These are phyloP conservation scores for Pyrus bretschneideri DNA, from an alignment of 306 rosid species.

Conservation along the genomic window DNA sequence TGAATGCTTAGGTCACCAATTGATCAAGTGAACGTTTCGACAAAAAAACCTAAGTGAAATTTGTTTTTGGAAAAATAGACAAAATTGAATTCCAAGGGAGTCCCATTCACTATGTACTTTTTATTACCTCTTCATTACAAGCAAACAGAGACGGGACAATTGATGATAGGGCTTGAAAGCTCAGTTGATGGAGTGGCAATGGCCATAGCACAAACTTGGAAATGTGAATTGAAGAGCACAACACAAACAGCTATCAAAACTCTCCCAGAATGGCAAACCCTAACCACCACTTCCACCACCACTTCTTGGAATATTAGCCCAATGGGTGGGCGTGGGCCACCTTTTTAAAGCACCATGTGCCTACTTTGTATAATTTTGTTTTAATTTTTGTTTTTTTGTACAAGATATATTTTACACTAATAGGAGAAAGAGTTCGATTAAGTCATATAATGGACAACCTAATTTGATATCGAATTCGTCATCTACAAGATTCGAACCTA, in stretches of 20 bases:
- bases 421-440: no score
- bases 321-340: slow-evolving; percentile 13
- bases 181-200: slow-evolving; percentile 16
- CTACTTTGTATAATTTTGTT: not conserved
- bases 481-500: no score
- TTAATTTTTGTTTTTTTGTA: not conserved
- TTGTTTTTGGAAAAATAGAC: slow-evolving; percentile 21
- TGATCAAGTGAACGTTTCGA: no score
- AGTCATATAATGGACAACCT: no score
- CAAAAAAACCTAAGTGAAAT: slow-evolving; percentile 1
- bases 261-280: slow-evolving; percentile 30
- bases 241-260: slow-evolving; percentile 22
- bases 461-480: no score
- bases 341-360: not conserved
- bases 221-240: slow-evolving; percentile 27
- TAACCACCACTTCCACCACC: slow-evolving; percentile 22
- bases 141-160: slow-evolving; percentile 21
- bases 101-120: slow-evolving; percentile 1
- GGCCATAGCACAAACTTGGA: slow-evolving; percentile 19
- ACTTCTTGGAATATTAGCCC: slow-evolving; percentile 13
- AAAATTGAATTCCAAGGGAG: slow-evolving; percentile 14
- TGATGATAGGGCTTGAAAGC: slow-evolving; percentile 28
- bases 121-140: slow-evolving; percentile 35
- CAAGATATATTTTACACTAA: no score
- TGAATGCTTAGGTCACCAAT: no score